Evolutionary conservation across 306 rosid genomes (phyloP).

Genomic region (Spatholobus suberectus): DNA sequence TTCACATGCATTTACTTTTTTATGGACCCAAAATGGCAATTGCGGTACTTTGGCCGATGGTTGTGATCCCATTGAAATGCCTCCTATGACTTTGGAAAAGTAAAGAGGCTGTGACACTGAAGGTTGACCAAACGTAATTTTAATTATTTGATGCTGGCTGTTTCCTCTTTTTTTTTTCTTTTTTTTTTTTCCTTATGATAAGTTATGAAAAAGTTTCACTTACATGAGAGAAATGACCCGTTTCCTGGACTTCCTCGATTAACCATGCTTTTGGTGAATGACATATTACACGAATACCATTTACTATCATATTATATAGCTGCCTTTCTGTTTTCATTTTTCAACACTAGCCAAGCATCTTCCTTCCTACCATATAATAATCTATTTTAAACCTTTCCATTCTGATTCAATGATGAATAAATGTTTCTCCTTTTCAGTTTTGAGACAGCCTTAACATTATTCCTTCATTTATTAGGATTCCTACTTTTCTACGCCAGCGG

Average conservation of each 20-base stretch:
- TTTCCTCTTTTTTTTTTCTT: slow-evolving; percentile 9
- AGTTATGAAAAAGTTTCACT: slow-evolving; percentile 26
- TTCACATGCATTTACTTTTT: slow-evolving; percentile 23
- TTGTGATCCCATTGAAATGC: slow-evolving; percentile 41
- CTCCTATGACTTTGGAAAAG: slow-evolving; percentile 42
- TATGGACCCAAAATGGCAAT: slow-evolving; percentile 36
- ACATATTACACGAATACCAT: not conserved
- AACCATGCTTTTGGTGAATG: slow-evolving; percentile 27
- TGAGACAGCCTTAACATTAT: slow-evolving; percentile 9
- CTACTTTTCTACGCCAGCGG: too few relatives aligned
- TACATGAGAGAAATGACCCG: slow-evolving; percentile 42
- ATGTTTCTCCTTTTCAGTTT: slow-evolving; percentile 33
- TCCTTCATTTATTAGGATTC: too few relatives aligned
- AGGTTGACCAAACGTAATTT: slow-evolving; percentile 49
- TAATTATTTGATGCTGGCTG: slow-evolving; percentile 50
- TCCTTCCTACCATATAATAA: not conserved
- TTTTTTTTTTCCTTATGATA: not conserved
- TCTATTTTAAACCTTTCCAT: slow-evolving; percentile 39
- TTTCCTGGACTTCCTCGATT: too few relatives aligned
- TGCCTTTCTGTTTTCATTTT: slow-evolving; percentile 13
- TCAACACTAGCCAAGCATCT: not conserved
- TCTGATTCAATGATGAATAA: slow-evolving; percentile 33
- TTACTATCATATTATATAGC: not conserved
- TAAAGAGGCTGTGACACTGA: slow-evolving; percentile 41
- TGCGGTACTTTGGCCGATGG: slow-evolving; percentile 23